Percentiles rank a stretch among this genome's conserved stretches.
Evolutionary conservation across 2,329 filamentous ascomycete genomes (phyloP).

Genomic region (Thielaviopsis populi): DNA sequence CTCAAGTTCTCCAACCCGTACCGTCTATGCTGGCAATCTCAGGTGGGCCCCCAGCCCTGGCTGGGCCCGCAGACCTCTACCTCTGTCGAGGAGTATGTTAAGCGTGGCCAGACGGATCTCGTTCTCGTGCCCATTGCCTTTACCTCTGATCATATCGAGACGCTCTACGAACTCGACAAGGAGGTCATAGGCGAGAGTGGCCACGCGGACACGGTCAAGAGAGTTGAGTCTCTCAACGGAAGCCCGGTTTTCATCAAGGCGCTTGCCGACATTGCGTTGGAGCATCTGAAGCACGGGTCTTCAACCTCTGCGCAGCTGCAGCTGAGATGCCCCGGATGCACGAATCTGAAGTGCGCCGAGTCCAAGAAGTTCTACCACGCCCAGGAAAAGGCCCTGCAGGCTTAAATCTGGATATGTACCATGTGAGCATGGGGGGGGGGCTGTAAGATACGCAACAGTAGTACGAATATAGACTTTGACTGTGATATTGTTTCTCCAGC

Average conservation of each 20-base stretch:
- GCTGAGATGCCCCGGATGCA: slow-evolving; percentile 83
- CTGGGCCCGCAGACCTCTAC: slow-evolving; percentile 83
- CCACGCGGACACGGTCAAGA: slow-evolving; percentile 65
- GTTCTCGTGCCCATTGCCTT: slow-evolving; percentile 91
- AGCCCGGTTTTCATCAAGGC: slow-evolving; percentile 81
- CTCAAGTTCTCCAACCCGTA: slow-evolving; percentile 82
- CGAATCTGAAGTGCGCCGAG: slow-evolving; percentile 72
- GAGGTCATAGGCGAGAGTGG: slow-evolving; percentile 87
- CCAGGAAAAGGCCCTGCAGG: slow-evolving; percentile 7
- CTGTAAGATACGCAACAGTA: background rate
- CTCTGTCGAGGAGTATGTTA: slow-evolving; percentile 76
- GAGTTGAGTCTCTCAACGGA: slow-evolving; percentile 83
- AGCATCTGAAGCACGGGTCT: slow-evolving; percentile 54
- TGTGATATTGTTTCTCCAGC: background rate
- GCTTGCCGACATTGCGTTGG: slow-evolving; percentile 71
- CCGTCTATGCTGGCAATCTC: slow-evolving; percentile 92
- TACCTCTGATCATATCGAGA: slow-evolving; percentile 98
- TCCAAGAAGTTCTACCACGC: slow-evolving; percentile 50
- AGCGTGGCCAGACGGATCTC: slow-evolving; percentile 81
- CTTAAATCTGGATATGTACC: background rate
- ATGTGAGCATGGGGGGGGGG: background rate
- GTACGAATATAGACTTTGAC: background rate
- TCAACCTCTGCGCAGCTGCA: slow-evolving; percentile 72
- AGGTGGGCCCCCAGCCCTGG: slow-evolving; percentile 92
- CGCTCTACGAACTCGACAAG: slow-evolving; percentile 80